Conservation (phyloP, 202 grass and related monocot species). For the Eragrostis tef region DNA sequence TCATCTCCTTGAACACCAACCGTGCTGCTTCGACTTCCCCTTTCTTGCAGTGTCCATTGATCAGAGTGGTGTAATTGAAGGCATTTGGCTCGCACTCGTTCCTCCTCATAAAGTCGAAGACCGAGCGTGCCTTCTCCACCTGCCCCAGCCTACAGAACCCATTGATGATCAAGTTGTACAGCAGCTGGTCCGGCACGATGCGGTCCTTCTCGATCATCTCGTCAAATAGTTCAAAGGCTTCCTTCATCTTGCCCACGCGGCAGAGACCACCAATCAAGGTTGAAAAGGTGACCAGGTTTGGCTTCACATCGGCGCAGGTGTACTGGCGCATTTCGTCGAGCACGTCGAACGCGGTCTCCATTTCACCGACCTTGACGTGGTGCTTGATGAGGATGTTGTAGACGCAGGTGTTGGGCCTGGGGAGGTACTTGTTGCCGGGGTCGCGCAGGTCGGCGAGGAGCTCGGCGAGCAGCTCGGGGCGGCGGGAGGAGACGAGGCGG, state of each 20-base stretch:
- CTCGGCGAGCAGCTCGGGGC: constrained; percentile 32
- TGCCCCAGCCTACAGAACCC: constrained; percentile 77
- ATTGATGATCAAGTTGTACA: constrained; percentile 79
- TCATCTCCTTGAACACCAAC: constrained; percentile 76
- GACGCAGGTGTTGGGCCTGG: constrained; percentile 72
- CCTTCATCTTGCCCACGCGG: constrained; percentile 60
- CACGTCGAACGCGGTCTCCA: constrained; percentile 64
- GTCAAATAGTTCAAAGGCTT: constrained; percentile 82
- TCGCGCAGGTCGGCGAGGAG: constrained; percentile 58
- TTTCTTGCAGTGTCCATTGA: constrained; percentile 73
- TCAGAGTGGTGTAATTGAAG: constrained; percentile 80
- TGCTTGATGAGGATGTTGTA: constrained; percentile 89
- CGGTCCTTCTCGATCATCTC: constrained; percentile 73
- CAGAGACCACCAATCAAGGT: constrained; percentile 72
- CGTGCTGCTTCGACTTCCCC: constrained; percentile 58
- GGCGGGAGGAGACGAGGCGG: constrained; percentile 66
- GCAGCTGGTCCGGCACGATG: constrained; percentile 76
- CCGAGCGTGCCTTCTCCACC: constrained; percentile 54
- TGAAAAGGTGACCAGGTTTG: constrained; percentile 77
- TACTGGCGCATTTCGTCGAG: constrained; percentile 82
- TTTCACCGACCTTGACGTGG: constrained; percentile 54
- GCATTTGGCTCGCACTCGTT: constrained; percentile 84
- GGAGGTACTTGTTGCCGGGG: constrained; percentile 49
- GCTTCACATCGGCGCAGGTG: constrained; percentile 47
- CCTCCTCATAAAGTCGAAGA: constrained; percentile 77